Conservation (phyloP, 352 stramenopile genomes). For the Blastocystis sp. region DNA sequence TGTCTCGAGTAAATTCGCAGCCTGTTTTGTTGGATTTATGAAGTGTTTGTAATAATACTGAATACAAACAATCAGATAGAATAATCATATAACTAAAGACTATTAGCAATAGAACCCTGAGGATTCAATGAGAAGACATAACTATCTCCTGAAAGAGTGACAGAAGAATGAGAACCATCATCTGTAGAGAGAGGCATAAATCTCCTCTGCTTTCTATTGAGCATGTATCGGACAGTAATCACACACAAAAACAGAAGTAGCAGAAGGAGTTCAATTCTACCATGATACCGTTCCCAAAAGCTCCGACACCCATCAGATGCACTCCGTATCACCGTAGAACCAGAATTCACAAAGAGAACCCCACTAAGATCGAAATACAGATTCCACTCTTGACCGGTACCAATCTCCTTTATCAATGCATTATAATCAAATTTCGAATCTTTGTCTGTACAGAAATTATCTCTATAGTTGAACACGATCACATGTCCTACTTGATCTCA, state of each 20-base stretch:
- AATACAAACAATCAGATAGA: not conserved
- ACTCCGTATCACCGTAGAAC: not conserved
- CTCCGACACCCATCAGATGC: not conserved
- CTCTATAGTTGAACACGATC: not conserved
- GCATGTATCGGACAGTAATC: not conserved
- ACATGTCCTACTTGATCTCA: not conserved
- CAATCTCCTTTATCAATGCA: not conserved
- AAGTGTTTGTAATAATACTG: not conserved
- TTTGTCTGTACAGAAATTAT: not conserved
- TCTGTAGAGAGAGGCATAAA: not conserved
- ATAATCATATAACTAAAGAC: not conserved
- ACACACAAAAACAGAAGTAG: not conserved
- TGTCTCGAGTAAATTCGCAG: constrained; percentile 6
- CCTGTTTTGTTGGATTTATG: constrained; percentile 35
- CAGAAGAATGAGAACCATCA: not conserved
- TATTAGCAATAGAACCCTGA: not conserved
- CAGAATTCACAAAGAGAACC: not conserved
- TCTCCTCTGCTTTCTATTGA: not conserved
- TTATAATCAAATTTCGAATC: not conserved
- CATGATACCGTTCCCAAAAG: not conserved
- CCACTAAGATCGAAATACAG: not conserved
- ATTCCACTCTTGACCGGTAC: not conserved
- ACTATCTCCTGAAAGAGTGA: not conserved
- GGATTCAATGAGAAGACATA: not conserved
- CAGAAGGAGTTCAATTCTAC: not conserved